A percentile compares a stretch with the other conserved stretches of the same genome.
phyloP scores from a whole-genome alignment of 2,329 filamentous ascomycete genomes.

The Acarospora socialis region DNA sequence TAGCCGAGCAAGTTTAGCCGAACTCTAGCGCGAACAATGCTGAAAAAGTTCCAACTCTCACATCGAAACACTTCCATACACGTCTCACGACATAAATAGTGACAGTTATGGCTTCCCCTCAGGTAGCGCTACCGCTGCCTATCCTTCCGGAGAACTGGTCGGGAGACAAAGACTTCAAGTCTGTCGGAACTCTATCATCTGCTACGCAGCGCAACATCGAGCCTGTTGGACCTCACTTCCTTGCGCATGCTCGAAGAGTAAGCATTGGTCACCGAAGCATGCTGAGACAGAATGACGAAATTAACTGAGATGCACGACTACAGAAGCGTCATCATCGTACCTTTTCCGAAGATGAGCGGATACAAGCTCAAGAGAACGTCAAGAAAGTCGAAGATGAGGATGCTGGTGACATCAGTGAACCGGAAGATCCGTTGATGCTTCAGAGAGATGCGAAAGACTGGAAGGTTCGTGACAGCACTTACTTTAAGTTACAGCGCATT shows the following conservation, averaged over 20 bases:
- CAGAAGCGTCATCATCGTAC: conserved; percentile 82
- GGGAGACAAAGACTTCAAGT: conserved; percentile 84
- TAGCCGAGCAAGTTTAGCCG: no score
- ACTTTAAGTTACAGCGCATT: no score
- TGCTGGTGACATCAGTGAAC: conserved; percentile 79
- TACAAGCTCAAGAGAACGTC: conserved; percentile 85
- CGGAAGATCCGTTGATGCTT: conserved; percentile 85
- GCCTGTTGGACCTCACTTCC: conserved; percentile 92
- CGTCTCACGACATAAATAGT: conserved; percentile 1
- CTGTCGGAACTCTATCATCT: conserved; percentile 59
- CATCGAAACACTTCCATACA: no score
- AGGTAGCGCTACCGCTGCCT: conserved; percentile 54
- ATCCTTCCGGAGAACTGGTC: conserved; percentile 67
- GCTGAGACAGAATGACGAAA: neutral
- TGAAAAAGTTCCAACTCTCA: no score
- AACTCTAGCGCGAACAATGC: no score
- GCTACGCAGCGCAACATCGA: conserved; percentile 80
- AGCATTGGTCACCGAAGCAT: conserved; percentile 10
- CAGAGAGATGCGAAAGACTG: conserved; percentile 94
- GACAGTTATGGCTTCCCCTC: conserved; percentile 49
- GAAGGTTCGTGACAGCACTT: conserved; percentile 69
- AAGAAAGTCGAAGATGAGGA: conserved; percentile 93
- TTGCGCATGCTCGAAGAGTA: conserved; percentile 89
- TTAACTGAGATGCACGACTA: conserved; percentile 7
- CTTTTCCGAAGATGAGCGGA: conserved; percentile 95